Evolutionary conservation across 139 green algal genomes (phyloP).

Genomic region (Zygnema circumcarinatum): DNA sequence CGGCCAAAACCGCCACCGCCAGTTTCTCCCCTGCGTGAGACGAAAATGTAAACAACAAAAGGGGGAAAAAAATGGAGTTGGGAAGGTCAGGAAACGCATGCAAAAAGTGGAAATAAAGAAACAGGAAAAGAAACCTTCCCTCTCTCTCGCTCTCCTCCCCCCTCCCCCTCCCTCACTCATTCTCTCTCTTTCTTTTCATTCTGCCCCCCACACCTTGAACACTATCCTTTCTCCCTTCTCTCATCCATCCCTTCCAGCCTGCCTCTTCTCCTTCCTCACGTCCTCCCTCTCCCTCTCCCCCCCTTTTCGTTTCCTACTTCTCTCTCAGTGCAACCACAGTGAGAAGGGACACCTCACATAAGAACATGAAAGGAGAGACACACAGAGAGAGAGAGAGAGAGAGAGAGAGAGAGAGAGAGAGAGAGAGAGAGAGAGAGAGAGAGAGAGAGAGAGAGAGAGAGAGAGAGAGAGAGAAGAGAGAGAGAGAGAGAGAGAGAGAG

Average conservation of each 20-base stretch:
- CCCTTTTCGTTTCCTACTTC: no score
- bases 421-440: neutral
- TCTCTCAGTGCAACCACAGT: no score
- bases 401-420: neutral
- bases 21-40: neutral
- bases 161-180: neutral
- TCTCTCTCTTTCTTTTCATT: no score
- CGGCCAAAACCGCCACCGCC: neutral
- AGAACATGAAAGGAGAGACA: neutral
- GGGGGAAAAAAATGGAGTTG: neutral
- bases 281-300: no score
- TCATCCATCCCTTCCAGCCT: no score
- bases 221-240: no score
- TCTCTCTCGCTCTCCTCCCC: neutral
- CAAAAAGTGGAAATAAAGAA: constrained; percentile 26
- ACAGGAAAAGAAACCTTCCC: neutral
- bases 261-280: no score
- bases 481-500: neutral
- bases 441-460: constrained; percentile 1
- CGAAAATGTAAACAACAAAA: neutral
- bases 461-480: constrained; percentile 2
- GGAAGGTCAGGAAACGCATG: no score
- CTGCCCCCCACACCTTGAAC: no score
- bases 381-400: neutral
- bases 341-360: no score